Conservation (phyloP, 805 yeast genomes). For the Candida silvatica region DNA sequence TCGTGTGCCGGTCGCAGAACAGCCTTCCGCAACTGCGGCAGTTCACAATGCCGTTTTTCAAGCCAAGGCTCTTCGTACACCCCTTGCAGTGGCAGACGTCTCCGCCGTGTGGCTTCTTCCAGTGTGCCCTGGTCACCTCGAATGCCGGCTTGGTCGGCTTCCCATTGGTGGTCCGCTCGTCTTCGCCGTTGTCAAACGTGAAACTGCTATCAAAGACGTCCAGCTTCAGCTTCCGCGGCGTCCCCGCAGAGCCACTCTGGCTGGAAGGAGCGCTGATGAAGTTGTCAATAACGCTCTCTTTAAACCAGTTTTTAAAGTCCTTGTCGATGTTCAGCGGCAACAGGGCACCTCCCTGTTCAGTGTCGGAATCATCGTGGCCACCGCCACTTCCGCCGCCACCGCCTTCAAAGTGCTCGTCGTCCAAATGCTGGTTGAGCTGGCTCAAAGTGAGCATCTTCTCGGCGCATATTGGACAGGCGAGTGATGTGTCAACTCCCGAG, state of each 20-base stretch:
- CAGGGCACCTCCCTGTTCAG: background rate
- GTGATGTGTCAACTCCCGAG: too few species aligned
- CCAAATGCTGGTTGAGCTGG: conserved; percentile 64
- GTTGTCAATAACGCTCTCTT: conserved; percentile 2
- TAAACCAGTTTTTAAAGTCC: conserved; percentile 34
- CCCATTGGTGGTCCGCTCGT: background rate
- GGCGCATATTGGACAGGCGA: conserved; percentile 62
- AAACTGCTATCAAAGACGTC: conserved; percentile 1
- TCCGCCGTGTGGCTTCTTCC: conserved; percentile 41
- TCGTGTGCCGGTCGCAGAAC: conserved; percentile 59
- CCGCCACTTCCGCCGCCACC: background rate
- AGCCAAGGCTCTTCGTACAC: conserved; percentile 36
- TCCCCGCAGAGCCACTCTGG: background rate
- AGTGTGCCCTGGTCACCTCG: conserved; percentile 38
- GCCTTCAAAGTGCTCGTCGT: conserved; percentile 46
- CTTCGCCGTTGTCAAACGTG: background rate
- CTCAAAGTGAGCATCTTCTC: conserved; percentile 44
- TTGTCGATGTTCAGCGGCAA: conserved; percentile 17
- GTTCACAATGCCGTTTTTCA: conserved; percentile 52
- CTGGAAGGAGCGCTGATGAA: background rate
- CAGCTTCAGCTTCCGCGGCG: background rate
- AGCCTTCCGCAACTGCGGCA: conserved; percentile 73
- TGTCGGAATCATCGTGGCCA: background rate
- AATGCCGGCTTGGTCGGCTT: background rate
- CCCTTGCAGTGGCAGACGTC: conserved; percentile 31